Percentiles rank a stretch among this genome's conserved stretches.
Conservation (phyloP, 2,329 filamentous ascomycete species). For the Colletotrichum sp. region DNA sequence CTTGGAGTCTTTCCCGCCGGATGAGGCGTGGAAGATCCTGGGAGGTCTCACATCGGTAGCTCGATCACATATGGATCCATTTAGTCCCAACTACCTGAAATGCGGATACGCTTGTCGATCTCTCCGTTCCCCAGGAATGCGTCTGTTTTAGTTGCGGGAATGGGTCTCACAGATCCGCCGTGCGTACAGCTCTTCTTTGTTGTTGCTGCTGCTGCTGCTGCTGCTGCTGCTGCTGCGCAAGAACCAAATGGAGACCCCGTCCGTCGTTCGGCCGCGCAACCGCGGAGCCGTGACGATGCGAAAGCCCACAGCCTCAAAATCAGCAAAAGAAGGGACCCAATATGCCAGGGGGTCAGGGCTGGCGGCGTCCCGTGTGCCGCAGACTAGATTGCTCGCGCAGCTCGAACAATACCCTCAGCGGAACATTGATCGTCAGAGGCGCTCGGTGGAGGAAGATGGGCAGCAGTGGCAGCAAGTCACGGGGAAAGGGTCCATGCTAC, state of each 20-base stretch:
- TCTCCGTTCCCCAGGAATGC: neutral
- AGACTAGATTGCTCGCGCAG: neutral
- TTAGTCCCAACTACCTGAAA: neutral
- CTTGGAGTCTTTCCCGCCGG: neutral
- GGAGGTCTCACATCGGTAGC: neutral
- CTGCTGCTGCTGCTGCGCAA: neutral
- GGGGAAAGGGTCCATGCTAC: neutral
- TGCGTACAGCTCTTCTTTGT: neutral
- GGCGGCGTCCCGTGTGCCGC: neutral
- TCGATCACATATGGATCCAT: neutral
- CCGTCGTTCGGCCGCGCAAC: neutral
- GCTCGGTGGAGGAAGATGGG: neutral
- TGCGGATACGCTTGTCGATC: neutral
- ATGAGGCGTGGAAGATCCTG: neutral
- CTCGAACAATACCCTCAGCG: neutral
- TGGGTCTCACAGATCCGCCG: neutral
- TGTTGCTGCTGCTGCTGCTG: too few species aligned
- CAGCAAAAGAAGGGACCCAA: neutral
- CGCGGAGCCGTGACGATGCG: neutral
- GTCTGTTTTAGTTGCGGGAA: neutral
- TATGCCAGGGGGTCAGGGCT: neutral
- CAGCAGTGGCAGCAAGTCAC: neutral
- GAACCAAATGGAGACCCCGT: neutral
- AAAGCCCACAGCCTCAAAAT: neutral
- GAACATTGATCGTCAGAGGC: neutral